These are phyloP conservation scores for Volvox africanus DNA, from an alignment of 139 green algal species.

Conservation along the genomic window DNA sequence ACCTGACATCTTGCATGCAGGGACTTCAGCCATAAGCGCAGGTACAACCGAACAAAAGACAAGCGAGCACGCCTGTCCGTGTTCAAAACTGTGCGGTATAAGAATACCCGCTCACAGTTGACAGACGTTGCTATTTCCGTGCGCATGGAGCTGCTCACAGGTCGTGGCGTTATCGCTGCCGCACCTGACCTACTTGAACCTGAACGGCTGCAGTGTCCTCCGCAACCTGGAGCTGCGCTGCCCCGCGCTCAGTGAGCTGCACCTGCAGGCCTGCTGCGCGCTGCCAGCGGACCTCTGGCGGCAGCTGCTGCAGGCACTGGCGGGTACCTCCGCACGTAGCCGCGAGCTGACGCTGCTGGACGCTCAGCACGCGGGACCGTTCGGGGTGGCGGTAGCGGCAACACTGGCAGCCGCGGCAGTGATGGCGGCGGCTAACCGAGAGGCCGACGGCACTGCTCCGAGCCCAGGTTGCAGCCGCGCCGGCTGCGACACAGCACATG, in stretches of 20 bases:
- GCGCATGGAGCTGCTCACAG: background rate
- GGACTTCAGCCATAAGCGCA: no score
- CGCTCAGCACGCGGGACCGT: conserved; percentile 51
- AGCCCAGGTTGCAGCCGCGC: background rate
- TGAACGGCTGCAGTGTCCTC: conserved; percentile 67
- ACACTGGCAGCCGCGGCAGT: conserved; percentile 29
- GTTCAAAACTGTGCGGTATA: no score
- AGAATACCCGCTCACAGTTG: no score
- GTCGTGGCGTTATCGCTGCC: conserved; percentile 60
- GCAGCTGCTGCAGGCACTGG: background rate
- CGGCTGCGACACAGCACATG: background rate
- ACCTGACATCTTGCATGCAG: no score
- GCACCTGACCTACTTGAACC: conserved; percentile 61
- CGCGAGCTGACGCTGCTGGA: conserved; percentile 52
- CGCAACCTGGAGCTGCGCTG: conserved; percentile 67
- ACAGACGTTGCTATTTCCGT: no score
- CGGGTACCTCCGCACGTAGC: background rate
- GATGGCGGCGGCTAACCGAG: background rate
- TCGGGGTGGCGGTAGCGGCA: conserved; percentile 24
- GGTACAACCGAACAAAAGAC: no score
- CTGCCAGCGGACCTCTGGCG: conserved; percentile 30
- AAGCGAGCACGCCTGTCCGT: no score
- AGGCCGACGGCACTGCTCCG: background rate
- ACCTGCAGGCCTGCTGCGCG: conserved; percentile 59
- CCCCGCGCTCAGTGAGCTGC: conserved; percentile 59